Conservation (phyloP, 108 stramenopile genomes). For the Stephanodiscus triporus region DNA sequence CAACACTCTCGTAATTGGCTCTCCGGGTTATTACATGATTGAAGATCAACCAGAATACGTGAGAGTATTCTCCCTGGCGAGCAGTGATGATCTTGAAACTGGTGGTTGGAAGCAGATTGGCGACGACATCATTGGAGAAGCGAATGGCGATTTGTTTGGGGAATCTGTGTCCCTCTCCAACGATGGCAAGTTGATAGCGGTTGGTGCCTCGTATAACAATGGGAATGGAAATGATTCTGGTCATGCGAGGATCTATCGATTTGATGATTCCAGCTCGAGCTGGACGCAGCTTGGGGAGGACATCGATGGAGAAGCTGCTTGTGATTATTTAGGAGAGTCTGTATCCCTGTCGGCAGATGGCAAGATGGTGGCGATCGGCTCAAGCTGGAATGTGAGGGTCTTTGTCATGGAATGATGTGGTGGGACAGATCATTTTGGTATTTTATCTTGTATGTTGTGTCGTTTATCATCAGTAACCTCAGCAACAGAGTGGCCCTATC, state of each 20-base stretch:
- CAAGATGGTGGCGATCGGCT: constrained; percentile 13
- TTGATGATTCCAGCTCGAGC: not conserved
- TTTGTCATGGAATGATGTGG: too few relatives aligned
- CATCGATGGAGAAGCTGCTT: constrained; percentile 4
- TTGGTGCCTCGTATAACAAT: not conserved
- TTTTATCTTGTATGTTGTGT: too few relatives aligned
- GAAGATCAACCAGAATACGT: not conserved
- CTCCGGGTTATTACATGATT: not conserved
- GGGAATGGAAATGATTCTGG: not conserved
- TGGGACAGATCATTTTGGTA: too few relatives aligned
- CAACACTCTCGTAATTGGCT: not conserved
- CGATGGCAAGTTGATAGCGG: constrained; percentile 18
- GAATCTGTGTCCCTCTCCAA: constrained; percentile 8
- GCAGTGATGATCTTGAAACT: not conserved
- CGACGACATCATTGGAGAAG: constrained; percentile 12
- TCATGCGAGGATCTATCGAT: not conserved
- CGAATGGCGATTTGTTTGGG: constrained; percentile 8
- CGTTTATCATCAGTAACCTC: too few relatives aligned
- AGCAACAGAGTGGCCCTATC: too few relatives aligned
- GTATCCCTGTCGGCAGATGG: constrained; percentile 21
- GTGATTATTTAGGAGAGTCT: constrained; percentile 1
- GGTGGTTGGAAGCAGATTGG: constrained; percentile 22
- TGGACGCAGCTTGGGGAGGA: not conserved
- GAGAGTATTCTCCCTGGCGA: not conserved
- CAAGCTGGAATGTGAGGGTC: not conserved